Evolutionary conservation across 2,329 filamentous ascomycete species (phyloP).

Genomic region (Fusarium siculi): DNA sequence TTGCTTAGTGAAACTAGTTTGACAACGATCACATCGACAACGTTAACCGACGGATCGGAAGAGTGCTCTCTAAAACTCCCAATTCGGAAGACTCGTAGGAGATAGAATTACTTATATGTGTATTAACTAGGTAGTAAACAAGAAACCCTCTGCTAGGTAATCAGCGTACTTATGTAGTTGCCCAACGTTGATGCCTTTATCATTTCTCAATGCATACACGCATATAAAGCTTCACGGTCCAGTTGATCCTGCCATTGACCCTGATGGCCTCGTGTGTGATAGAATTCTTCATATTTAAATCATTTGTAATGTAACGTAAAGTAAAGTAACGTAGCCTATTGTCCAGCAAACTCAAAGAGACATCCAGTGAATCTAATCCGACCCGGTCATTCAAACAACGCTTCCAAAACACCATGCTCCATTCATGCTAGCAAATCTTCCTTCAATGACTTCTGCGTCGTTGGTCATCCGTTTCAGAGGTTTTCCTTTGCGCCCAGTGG

Average conservation of each 20-base stretch:
- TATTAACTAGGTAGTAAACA: neutral
- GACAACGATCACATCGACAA: neutral
- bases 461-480: slow-evolving; percentile 39
- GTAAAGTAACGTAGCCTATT: slow-evolving; percentile 22
- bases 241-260: neutral
- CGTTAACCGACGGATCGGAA: neutral
- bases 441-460: neutral
- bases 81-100: neutral
- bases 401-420: slow-evolving; percentile 48
- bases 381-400: slow-evolving; percentile 30
- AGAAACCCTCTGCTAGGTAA: neutral
- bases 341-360: slow-evolving; percentile 25
- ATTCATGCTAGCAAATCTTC: slow-evolving; percentile 29
- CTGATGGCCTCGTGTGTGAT: neutral
- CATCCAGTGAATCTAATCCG: slow-evolving; percentile 22
- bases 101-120: neutral
- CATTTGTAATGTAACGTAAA: slow-evolving; percentile 15
- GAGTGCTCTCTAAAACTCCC: neutral
- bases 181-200: neutral
- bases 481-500: slow-evolving; percentile 60
- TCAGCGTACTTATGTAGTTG: neutral
- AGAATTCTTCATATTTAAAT: slow-evolving; percentile 1
- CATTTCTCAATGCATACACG: neutral
- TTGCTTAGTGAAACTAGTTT: neutral
- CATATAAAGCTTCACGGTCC: neutral